Percentiles rank a stretch among this genome's conserved stretches.
phyloP scores from a whole-genome alignment of 2,329 filamentous ascomycete genomes.

The Ceratocystis harringtonii region DNA sequence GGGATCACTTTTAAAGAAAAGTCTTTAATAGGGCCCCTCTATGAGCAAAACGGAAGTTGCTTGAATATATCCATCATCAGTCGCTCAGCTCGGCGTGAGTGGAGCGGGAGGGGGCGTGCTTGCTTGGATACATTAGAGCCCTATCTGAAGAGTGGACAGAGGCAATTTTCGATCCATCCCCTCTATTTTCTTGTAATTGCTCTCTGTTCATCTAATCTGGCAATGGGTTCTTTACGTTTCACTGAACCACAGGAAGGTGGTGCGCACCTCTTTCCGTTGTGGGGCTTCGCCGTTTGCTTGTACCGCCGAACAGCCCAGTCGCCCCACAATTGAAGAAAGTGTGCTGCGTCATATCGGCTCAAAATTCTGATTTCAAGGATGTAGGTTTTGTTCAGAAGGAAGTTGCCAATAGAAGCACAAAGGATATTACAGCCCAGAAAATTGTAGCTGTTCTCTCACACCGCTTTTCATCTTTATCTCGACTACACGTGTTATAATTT shows the following conservation, averaged over 20 bases:
- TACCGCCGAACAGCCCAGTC: not conserved
- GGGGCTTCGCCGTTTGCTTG: not conserved
- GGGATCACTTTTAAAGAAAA: not conserved
- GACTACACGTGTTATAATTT: not conserved
- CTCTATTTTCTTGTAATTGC: not conserved
- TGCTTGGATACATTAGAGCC: not conserved
- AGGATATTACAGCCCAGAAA: too few relatives aligned
- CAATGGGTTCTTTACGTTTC: not conserved
- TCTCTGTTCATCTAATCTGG: not conserved
- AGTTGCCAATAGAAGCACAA: not conserved
- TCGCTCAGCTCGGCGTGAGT: not conserved
- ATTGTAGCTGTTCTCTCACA: not conserved
- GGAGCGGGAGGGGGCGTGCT: not conserved
- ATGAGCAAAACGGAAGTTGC: not conserved
- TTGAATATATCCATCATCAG: too few relatives aligned
- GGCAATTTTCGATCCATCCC: not conserved
- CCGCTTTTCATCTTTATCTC: not conserved
- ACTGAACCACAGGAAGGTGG: not conserved
- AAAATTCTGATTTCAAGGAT: conserved; percentile 3
- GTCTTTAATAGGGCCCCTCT: not conserved
- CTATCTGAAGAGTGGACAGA: not conserved
- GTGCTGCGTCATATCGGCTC: not conserved
- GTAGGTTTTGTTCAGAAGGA: not conserved
- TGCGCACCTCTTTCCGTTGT: not conserved
- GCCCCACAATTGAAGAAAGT: not conserved